phyloP scores from a whole-genome alignment of 2,329 filamentous ascomycete genomes.

The Paracoccidioides brasiliensis region DNA sequence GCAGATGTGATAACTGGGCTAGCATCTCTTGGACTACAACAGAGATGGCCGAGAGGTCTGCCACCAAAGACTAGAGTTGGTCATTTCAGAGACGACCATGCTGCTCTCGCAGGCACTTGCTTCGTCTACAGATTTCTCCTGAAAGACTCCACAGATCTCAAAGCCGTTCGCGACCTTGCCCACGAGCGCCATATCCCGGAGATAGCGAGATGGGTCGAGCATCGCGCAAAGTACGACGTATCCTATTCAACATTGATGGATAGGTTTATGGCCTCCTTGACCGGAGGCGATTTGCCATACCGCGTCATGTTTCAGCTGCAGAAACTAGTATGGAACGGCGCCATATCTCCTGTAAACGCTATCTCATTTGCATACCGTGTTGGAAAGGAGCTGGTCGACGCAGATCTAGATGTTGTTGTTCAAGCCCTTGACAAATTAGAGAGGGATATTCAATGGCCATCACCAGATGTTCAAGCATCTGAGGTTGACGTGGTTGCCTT shows the following conservation, averaged over 20 bases:
- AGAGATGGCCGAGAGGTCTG: neutral
- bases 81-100: slow-evolving; percentile 11
- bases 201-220: slow-evolving; percentile 14
- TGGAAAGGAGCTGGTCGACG: slow-evolving; percentile 6
- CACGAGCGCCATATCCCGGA: slow-evolving; percentile 11
- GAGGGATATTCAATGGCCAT: no score
- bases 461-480: slow-evolving; percentile 33
- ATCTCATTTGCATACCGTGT: slow-evolving; percentile 36
- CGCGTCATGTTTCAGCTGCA: slow-evolving; percentile 49
- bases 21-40: neutral
- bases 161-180: slow-evolving; percentile 17
- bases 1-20: slow-evolving; percentile 5
- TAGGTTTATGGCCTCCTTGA: slow-evolving; percentile 9
- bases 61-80: slow-evolving; percentile 10
- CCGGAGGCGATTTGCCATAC: slow-evolving; percentile 35
- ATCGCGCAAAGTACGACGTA: neutral
- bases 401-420: slow-evolving; percentile 14
- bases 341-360: slow-evolving; percentile 45
- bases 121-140: slow-evolving; percentile 38
- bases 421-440: slow-evolving; percentile 36
- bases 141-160: slow-evolving; percentile 15
- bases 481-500: slow-evolving; percentile 32
- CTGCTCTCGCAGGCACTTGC: slow-evolving; percentile 11
- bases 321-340: slow-evolving; percentile 49
- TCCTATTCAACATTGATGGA: slow-evolving; percentile 4